Conservation (phyloP, 1,284 basidiomycete genomes). For the Cryptococcus hybrid region DNA sequence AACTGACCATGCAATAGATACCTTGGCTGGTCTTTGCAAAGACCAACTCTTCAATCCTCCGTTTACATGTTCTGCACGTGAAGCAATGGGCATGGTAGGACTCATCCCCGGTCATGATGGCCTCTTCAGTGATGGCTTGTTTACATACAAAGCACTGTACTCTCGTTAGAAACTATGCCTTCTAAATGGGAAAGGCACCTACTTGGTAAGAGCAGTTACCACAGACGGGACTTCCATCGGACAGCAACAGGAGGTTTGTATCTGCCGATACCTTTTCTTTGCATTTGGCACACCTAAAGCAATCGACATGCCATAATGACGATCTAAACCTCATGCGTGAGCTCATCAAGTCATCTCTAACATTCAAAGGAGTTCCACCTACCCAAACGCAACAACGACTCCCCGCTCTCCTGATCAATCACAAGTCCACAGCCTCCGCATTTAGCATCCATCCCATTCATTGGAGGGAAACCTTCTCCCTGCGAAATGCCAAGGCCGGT, state of each 20-base stretch:
- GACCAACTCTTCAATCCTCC: conserved; percentile 94
- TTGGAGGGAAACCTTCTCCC: conserved; percentile 20
- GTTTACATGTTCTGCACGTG: conserved; percentile 92
- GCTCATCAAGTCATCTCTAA: not conserved
- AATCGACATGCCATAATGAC: conserved; percentile 51
- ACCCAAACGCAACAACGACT: conserved; percentile 89
- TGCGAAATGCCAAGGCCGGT: not conserved
- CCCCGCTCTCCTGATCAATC: conserved; percentile 82
- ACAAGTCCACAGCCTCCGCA: conserved; percentile 83
- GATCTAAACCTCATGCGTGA: conserved; percentile 23
- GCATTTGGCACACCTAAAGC: conserved; percentile 56
- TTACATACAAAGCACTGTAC: conserved; percentile 81
- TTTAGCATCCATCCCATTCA: conserved; percentile 32
- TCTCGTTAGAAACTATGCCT: conserved; percentile 14
- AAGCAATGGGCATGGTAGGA: conserved; percentile 99
- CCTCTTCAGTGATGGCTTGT: conserved; percentile 89
- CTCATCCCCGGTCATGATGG: conserved; percentile 98
- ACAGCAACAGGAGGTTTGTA: conserved; percentile 91
- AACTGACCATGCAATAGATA: conserved; percentile 88
- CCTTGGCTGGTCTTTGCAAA: conserved; percentile 98
- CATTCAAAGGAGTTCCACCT: conserved; percentile 30
- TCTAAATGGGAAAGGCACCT: conserved; percentile 20
- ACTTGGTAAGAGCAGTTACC: conserved; percentile 89
- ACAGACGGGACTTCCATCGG: conserved; percentile 95
- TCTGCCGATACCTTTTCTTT: conserved; percentile 64